Evolutionary conservation across 139 green algal genomes (phyloP).

Genomic region (Pleodorina starrii): DNA sequence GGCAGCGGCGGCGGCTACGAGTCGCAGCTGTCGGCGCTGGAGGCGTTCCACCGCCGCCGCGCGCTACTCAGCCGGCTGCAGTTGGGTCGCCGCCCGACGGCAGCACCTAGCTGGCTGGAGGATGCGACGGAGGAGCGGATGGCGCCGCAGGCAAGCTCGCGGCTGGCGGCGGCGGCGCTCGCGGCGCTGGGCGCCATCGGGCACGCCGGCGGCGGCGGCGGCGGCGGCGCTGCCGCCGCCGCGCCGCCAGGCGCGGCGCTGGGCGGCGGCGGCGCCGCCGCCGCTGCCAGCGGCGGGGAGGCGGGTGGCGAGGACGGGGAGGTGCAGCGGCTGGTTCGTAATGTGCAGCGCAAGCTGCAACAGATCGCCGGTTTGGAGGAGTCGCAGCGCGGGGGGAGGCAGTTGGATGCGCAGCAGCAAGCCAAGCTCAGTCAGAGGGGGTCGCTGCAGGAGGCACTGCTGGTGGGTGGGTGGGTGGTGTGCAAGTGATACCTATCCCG

Average conservation of each 20-base stretch:
- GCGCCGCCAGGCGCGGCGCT: neutral
- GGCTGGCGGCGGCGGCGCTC: constrained; percentile 20
- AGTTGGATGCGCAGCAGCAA: constrained; percentile 86
- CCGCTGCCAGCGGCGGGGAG: neutral
- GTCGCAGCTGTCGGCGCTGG: constrained; percentile 28
- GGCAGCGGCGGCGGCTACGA: neutral
- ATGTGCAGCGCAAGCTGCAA: constrained; percentile 88
- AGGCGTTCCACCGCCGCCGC: constrained; percentile 22
- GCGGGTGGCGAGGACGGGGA: constrained; percentile 18
- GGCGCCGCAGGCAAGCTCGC: constrained; percentile 29
- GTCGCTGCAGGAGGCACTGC: constrained; percentile 67
- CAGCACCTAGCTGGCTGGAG: constrained; percentile 29
- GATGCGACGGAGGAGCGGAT: constrained; percentile 26
- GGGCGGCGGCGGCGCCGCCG: neutral
- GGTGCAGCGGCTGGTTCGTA: constrained; percentile 62
- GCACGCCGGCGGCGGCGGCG: neutral
- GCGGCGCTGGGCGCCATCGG: constrained; percentile 41
- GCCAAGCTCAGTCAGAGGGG: constrained; percentile 76
- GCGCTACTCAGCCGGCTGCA: constrained; percentile 47
- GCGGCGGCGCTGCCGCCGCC: neutral
- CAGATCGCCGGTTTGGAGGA: constrained; percentile 51
- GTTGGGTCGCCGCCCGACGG: constrained; percentile 58
- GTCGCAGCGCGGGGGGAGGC: constrained; percentile 8
- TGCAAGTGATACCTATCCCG: too few species aligned
- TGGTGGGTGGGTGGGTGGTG: too few species aligned